Conservation (phyloP, 1,284 basidiomycete species). For the Heterobasidion parviporum region DNA sequence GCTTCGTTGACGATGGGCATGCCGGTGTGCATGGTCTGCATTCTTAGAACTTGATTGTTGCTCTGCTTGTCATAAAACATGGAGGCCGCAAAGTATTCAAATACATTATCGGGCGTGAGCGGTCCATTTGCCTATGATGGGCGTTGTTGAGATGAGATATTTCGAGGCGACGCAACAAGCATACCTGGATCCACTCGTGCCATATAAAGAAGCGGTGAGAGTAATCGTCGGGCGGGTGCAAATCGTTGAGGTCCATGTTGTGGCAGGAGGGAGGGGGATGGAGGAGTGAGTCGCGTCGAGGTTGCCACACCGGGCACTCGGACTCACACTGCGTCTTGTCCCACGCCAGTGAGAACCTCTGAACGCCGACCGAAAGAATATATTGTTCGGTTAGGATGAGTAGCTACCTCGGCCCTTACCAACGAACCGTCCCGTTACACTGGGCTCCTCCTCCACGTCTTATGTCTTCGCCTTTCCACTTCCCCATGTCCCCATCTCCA, state of each 20-base stretch:
- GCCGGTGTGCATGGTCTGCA: slow-evolving; percentile 82
- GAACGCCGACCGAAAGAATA: neutral
- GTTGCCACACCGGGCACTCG: neutral
- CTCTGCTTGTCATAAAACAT: slow-evolving; percentile 90
- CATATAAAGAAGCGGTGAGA: slow-evolving; percentile 77
- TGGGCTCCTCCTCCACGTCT: neutral
- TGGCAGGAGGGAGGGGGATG: neutral
- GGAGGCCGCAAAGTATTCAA: slow-evolving; percentile 79
- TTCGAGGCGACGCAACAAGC: slow-evolving; percentile 4
- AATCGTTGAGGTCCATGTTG: slow-evolving; percentile 58
- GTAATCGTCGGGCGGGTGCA: slow-evolving; percentile 73
- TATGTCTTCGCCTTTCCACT: neutral
- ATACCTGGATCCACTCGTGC: slow-evolving; percentile 78
- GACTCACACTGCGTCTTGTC: neutral
- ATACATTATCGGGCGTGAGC: slow-evolving; percentile 65
- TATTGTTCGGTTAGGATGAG: too few species aligned
- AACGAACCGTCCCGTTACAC: neutral
- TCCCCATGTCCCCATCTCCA: neutral
- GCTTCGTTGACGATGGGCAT: slow-evolving; percentile 64
- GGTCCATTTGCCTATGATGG: slow-evolving; percentile 59
- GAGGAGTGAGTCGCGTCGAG: neutral
- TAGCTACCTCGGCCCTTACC: neutral
- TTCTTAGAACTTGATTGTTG: slow-evolving; percentile 81
- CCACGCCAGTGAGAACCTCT: neutral
- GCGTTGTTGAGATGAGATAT: slow-evolving; percentile 10